Evolutionary conservation across 441 rosid species (phyloP), one percentile per base, ranked within the genome.

Genomic region (Lepidium campestre): DNA sequence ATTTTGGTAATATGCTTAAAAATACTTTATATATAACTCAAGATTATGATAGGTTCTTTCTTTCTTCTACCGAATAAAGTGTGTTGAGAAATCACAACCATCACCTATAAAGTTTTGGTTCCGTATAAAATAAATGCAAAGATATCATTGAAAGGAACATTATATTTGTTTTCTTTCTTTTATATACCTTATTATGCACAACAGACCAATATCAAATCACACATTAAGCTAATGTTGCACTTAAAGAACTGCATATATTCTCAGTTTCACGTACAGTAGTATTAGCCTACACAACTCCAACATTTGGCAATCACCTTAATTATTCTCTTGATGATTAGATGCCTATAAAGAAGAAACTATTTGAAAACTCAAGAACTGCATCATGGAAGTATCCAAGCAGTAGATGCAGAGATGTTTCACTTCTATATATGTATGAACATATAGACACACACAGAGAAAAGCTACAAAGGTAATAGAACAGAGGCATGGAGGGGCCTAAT

Each of bases 41-140:
- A 69, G 57, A 60, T 63, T 57, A 45, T 68, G 78, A 75, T 70
- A 75, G 75, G 67, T 69, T 75, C 67, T 69, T 64, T 47, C 66
- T 69, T 70, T 65, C 60, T 49, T 27, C 31, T 4, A 36, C 62
- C 74, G 78, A 68, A 75, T 75, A 64, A 75, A 75, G 71, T 74
- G 75, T 64, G 9, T 35, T 69, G 75, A 69, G 47, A 7, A 59
- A 73, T 67, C 77, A 73, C 62, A 73, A 75, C 74, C 78, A 75
- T 68, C 55, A 20, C 61, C 10, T 67, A 27, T 10, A 74, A 74
- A 74, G 70, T 69, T 56, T 44, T 69, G 49, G 71, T 56, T 74
- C 62, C 18, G 65, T 68, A 67, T 74, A 55, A 54, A 53, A 44
- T 69, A 70, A 40, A 42, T 67, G 78, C 67, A 58, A 75, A 75